These are phyloP conservation scores for Quercus parvula DNA, from an alignment of 306 rosid species.

Conservation along the genomic window DNA sequence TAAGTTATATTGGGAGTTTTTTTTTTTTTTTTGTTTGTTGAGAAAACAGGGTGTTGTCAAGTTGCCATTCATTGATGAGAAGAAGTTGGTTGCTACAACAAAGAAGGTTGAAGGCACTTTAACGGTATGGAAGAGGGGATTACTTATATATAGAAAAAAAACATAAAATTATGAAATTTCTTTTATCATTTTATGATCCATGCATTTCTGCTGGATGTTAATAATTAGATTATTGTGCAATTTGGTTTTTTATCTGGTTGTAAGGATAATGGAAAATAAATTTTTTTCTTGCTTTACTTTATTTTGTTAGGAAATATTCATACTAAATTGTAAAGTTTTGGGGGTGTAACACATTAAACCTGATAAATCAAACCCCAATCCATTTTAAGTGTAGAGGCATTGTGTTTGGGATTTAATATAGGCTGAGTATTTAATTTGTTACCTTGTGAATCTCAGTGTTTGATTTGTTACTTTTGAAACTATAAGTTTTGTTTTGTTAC, in stretches of 20 bases:
- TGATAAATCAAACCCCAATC: no score
- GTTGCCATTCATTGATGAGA: slow-evolving; percentile 94
- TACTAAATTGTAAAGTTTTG: no score
- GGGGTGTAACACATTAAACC: no score
- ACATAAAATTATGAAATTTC: no score
- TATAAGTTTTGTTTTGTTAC: no score
- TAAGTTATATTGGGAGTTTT: slow-evolving; percentile 4
- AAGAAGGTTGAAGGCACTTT: slow-evolving; percentile 81
- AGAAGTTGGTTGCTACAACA: slow-evolving; percentile 68
- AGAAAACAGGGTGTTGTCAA: slow-evolving; percentile 84
- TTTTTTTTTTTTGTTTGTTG: not conserved
- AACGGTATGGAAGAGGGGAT: slow-evolving; percentile 53
- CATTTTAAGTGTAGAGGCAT: no score
- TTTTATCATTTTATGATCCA: not conserved
- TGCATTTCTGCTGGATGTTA: not conserved
- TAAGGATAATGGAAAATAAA: not conserved
- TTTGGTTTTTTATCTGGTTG: not conserved
- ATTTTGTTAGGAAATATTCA: no score
- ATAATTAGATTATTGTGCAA: not conserved
- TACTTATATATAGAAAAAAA: not conserved
- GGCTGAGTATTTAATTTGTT: no score
- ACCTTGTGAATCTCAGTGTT: no score
- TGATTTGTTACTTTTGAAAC: no score
- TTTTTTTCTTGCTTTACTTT: not conserved
- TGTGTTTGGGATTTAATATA: no score